phyloP scores from a whole-genome alignment of 2,329 filamentous ascomycete species.

The Ophiocordyceps camponoti-saundersi region DNA sequence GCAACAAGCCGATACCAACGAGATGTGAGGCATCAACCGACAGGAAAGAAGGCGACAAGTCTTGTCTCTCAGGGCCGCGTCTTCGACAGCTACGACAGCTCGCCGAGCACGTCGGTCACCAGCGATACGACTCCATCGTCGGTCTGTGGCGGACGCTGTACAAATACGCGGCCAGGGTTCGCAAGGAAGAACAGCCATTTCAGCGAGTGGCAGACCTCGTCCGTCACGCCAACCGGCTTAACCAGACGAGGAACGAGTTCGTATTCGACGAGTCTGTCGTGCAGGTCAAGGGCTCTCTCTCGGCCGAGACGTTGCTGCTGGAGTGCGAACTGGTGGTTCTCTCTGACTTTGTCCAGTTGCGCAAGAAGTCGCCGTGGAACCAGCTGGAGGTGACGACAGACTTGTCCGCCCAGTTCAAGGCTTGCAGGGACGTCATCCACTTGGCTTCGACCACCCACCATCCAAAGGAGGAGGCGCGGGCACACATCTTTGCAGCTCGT shows the following conservation, averaged over 20 bases:
- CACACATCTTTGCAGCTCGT: slow-evolving; percentile 29
- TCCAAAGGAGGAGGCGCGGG: slow-evolving; percentile 29
- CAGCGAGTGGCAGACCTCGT: slow-evolving; percentile 27
- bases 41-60: not conserved
- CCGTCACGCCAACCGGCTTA: slow-evolving; percentile 17
- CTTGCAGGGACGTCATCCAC: slow-evolving; percentile 23
- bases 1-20: not conserved
- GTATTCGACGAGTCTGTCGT: slow-evolving; percentile 16
- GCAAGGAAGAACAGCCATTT: slow-evolving; percentile 30
- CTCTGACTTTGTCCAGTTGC: slow-evolving; percentile 16
- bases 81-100: not conserved
- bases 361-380: not conserved
- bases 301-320: slow-evolving; percentile 25
- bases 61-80: not conserved
- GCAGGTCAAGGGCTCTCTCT: slow-evolving; percentile 19
- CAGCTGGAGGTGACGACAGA: slow-evolving; percentile 8
- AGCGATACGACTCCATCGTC: slow-evolving; percentile 2
- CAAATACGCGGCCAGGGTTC: slow-evolving; percentile 11
- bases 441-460: slow-evolving; percentile 17
- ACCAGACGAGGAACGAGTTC: slow-evolving; percentile 10
- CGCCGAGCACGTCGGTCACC: slow-evolving; percentile 1
- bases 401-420: slow-evolving; percentile 13
- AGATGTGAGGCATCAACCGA: not conserved
- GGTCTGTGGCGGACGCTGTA: slow-evolving; percentile 3
- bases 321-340: slow-evolving; percentile 31